Conservation (phyloP, 306 rosid species). For the Adenanthera pavonina region DNA sequence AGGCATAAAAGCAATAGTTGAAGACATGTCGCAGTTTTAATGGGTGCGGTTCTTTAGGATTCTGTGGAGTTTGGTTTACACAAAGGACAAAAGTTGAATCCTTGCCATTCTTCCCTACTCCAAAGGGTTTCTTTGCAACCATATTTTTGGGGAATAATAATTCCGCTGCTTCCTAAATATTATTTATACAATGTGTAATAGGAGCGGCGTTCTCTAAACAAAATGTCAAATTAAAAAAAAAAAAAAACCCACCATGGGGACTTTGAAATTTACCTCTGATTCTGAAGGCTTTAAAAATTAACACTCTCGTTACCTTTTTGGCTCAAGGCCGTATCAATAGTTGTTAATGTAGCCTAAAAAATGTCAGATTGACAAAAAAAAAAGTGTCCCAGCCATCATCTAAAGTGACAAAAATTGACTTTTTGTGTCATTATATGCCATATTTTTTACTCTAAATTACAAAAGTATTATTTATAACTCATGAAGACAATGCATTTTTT, state of each 20-base stretch:
- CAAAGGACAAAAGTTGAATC: neutral
- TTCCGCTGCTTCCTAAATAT: neutral
- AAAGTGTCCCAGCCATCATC: neutral
- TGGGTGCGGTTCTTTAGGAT: neutral
- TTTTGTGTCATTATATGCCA: neutral
- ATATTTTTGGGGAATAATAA: slow-evolving; percentile 1
- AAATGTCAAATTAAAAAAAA: no score
- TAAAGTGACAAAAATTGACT: neutral
- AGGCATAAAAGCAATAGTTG: neutral
- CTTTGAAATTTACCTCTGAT: no score
- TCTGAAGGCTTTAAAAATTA: no score
- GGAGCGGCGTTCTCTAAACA: neutral
- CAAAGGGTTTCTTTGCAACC: neutral
- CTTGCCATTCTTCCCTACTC: neutral
- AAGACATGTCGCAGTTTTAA: neutral
- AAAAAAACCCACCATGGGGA: no score
- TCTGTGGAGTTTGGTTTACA: neutral
- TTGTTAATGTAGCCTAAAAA: neutral
- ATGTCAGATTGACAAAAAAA: neutral
- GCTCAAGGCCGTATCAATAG: neutral
- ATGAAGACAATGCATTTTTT: no score
- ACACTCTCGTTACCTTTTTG: no score
- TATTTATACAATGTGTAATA: no score
- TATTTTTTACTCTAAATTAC: no score
- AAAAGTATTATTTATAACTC: no score